Conservation (phyloP, 352 stramenopile genomes). For the Globisporangium canariense region DNA sequence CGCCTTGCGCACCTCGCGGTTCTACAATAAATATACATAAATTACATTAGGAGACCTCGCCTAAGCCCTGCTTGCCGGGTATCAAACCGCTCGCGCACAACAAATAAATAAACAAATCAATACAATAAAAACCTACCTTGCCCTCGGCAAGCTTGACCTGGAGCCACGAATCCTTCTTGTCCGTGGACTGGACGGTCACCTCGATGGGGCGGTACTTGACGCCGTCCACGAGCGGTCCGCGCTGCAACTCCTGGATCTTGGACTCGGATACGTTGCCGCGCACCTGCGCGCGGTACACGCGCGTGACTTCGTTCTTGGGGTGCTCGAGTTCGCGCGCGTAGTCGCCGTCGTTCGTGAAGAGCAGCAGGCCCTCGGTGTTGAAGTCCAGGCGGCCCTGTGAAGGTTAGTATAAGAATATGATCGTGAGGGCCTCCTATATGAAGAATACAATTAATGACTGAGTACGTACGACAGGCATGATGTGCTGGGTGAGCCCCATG, state of each 20-base stretch:
- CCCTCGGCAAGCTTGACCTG: conserved; percentile 84
- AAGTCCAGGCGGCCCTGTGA: conserved; percentile 86
- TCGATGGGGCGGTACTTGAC: conserved; percentile 79
- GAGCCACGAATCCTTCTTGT: conserved; percentile 90
- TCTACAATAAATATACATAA: conserved; percentile 37
- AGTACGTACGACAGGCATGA: conserved; percentile 84
- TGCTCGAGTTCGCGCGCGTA: conserved; percentile 88
- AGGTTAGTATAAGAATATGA: too few species aligned
- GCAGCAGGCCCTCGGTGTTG: conserved; percentile 89
- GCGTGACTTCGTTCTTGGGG: conserved; percentile 64
- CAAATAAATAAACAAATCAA: neutral
- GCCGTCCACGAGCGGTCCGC: conserved; percentile 78
- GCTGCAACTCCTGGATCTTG: conserved; percentile 74
- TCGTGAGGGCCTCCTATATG: too few species aligned
- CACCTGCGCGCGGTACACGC: conserved; percentile 85
- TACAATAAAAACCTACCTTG: conserved; percentile 44
- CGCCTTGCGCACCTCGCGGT: conserved; percentile 89
- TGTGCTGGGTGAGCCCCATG: conserved; percentile 80
- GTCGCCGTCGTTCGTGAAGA: conserved; percentile 92
- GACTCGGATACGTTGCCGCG: conserved; percentile 74
- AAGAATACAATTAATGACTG: neutral
- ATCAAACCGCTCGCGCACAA: neutral
- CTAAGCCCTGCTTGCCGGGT: neutral
- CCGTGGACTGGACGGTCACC: conserved; percentile 66
- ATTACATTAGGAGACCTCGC: neutral